phyloP scores from a whole-genome alignment of 192 early-diverging fungal genomes.

The Coemansia sp. region DNA sequence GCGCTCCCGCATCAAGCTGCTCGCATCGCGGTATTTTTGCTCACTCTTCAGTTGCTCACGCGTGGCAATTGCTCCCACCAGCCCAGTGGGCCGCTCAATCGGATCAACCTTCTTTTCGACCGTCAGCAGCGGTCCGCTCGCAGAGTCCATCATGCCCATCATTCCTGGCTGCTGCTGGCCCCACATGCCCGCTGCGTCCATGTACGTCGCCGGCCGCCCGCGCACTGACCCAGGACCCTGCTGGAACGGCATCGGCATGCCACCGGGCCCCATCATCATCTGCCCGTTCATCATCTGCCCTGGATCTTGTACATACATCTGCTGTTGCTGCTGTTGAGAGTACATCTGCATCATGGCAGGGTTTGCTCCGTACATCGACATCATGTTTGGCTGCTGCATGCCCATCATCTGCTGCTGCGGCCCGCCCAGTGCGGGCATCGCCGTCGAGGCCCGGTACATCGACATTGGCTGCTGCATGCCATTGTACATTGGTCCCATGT shows the following conservation, averaged over 20 bases:
- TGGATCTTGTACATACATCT: constrained; percentile 46
- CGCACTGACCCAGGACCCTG: constrained; percentile 19
- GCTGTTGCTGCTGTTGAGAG: constrained; percentile 31
- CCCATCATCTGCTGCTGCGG: constrained; percentile 20
- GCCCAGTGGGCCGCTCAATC: constrained; percentile 47
- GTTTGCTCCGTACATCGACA: constrained; percentile 41
- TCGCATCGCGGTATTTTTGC: constrained; percentile 58
- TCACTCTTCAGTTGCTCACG: constrained; percentile 58
- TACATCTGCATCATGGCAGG: constrained; percentile 39
- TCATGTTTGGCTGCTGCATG: constrained; percentile 33
- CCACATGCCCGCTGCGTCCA: constrained; percentile 48
- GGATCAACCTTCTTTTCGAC: constrained; percentile 55
- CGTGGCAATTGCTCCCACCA: constrained; percentile 57
- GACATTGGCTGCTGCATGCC: constrained; percentile 28
- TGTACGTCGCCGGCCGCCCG: constrained; percentile 42
- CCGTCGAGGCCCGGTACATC: constrained; percentile 42
- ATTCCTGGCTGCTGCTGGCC: constrained; percentile 34
- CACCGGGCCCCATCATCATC: constrained; percentile 23
- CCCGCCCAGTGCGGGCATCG: constrained; percentile 25
- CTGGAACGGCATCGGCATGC: constrained; percentile 43
- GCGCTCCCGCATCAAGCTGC: constrained; percentile 55
- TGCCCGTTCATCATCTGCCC: constrained; percentile 28
- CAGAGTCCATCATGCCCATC: constrained; percentile 41
- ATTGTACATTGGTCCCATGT: constrained; percentile 16
- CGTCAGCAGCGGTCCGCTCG: constrained; percentile 51